phyloP scores from a whole-genome alignment of 495 filamentous ascomycete species.

The Penicillium subrubescens region DNA sequence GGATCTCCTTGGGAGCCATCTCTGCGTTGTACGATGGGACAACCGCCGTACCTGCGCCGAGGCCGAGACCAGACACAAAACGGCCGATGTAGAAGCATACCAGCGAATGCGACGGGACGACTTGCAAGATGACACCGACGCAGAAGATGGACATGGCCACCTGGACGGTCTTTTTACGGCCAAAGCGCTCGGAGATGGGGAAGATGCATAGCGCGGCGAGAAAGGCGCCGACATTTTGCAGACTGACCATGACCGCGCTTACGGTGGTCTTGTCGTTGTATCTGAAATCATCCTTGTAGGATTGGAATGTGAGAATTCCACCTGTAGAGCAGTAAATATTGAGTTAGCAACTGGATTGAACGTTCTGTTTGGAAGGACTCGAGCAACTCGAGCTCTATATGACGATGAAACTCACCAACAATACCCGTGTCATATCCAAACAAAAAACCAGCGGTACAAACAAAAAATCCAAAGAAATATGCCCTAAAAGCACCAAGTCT shows the following conservation, averaged over 20 bases:
- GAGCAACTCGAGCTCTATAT: background rate
- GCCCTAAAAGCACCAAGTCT: conserved; percentile 30
- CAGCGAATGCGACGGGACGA: conserved; percentile 44
- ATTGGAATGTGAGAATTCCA: conserved; percentile 28
- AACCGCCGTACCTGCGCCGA: conserved; percentile 55
- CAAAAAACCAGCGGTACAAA: conserved; percentile 30
- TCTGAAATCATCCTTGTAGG: conserved; percentile 27
- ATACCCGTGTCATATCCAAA: conserved; percentile 37
- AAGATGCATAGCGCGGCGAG: conserved; percentile 42
- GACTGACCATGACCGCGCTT: conserved; percentile 32
- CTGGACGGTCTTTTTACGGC: conserved; percentile 47
- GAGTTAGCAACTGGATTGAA: background rate
- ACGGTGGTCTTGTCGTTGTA: conserved; percentile 32
- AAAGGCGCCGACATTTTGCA: conserved; percentile 35
- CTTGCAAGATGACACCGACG: conserved; percentile 47
- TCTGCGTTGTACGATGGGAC: conserved; percentile 58
- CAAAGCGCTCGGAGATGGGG: conserved; percentile 42
- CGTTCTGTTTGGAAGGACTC: background rate
- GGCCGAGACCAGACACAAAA: conserved; percentile 56
- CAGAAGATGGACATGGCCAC: conserved; percentile 45
- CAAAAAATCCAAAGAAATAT: conserved; percentile 33
- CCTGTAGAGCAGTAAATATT: conserved; percentile 7
- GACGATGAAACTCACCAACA: conserved; percentile 20
- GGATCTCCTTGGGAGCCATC: conserved; percentile 56
- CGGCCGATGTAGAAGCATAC: conserved; percentile 50